Percentiles rank a stretch among this genome's conserved stretches.
phyloP scores from a whole-genome alignment of 108 stramenopile species.

The Seminavis robusta region DNA sequence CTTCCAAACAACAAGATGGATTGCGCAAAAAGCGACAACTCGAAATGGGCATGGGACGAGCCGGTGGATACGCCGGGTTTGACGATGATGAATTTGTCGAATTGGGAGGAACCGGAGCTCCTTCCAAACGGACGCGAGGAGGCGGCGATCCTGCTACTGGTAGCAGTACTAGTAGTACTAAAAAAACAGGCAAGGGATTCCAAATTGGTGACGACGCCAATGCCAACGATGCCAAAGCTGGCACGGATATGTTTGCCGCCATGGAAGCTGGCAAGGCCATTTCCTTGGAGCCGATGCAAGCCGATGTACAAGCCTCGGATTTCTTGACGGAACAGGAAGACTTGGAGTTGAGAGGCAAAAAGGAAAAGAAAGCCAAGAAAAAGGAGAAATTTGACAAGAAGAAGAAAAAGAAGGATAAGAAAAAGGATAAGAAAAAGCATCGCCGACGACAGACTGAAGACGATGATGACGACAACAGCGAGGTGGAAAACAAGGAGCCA shows the following conservation, averaged over 20 bases:
- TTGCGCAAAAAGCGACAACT: slow-evolving; percentile 61
- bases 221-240: slow-evolving; percentile 18
- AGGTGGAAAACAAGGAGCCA: slow-evolving; percentile 24
- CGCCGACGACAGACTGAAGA: slow-evolving; percentile 17
- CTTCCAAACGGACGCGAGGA: slow-evolving; percentile 23
- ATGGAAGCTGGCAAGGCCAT: slow-evolving; percentile 44
- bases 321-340: slow-evolving; percentile 82
- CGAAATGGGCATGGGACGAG: slow-evolving; percentile 76
- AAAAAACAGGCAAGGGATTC: background rate
- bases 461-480: slow-evolving; percentile 37
- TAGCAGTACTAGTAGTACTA: no score
- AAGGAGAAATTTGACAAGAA: slow-evolving; percentile 56
- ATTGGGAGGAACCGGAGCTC: slow-evolving; percentile 59
- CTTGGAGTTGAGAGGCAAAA: slow-evolving; percentile 20
- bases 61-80: slow-evolving; percentile 88
- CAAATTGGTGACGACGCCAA: slow-evolving; percentile 34
- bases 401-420: slow-evolving; percentile 54
- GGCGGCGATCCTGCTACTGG: background rate
- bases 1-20: slow-evolving; percentile 34
- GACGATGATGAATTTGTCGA: slow-evolving; percentile 93
- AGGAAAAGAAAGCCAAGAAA: slow-evolving; percentile 34
- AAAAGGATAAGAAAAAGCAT: slow-evolving; percentile 38
- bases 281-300: slow-evolving; percentile 51
- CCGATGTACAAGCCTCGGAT: slow-evolving; percentile 61
- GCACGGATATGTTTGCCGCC: slow-evolving; percentile 42